Evolutionary conservation across 495 filamentous ascomycete species (phyloP), one percentile per base, ranked within the genome.

Genomic region (Hypoxylon crocopeplum): DNA sequence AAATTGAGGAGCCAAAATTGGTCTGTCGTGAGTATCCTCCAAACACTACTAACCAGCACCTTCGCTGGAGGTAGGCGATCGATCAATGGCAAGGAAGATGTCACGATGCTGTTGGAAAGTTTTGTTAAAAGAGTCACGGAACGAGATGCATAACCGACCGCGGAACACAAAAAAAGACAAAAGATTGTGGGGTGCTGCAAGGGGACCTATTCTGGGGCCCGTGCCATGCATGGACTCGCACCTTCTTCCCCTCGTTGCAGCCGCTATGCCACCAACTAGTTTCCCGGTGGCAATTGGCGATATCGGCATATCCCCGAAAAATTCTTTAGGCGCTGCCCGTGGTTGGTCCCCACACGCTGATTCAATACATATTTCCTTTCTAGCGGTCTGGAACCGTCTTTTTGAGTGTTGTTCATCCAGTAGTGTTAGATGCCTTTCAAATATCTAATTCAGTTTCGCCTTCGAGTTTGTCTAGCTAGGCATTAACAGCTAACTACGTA

Each of bases 161-260:
- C 61, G 61, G 61, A 59, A 64, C 45, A 64, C 55, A 64, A 63
- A 50, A 67, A 60, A 62, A 52, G 56, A 16, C 57, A 39, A 40
- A 44, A 61, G 66, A 69, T 40, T 74, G 72, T 74, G 72, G 72
- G 69, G 72, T 74, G 7, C 45, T 60, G 48, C 40, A 62, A 51
- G 56, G 46, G 48, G 20, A 8, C 32, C 52, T 24, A 30, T 51
- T 27, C 8, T 29, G 6, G 39, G 60, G 27, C 13, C 54, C 22
- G 48, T 60, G 55, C 24, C 5, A 48, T 17, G 37, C 49, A 22
- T 42, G 29, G 22, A 2, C 24, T 24, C 15, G 15, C 22, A 38
- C 34, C 13, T 11, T 3, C 32, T 34, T n/a, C 32, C n/a, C n/a
- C 32, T 11, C 32, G 36, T 38, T 52, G 29, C 29, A 52, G n/a